Percentiles rank a stretch among this genome's conserved stretches.
phyloP scores from a whole-genome alignment of 73 alveolate genomes.

The Paramecium sexaurelia region DNA sequence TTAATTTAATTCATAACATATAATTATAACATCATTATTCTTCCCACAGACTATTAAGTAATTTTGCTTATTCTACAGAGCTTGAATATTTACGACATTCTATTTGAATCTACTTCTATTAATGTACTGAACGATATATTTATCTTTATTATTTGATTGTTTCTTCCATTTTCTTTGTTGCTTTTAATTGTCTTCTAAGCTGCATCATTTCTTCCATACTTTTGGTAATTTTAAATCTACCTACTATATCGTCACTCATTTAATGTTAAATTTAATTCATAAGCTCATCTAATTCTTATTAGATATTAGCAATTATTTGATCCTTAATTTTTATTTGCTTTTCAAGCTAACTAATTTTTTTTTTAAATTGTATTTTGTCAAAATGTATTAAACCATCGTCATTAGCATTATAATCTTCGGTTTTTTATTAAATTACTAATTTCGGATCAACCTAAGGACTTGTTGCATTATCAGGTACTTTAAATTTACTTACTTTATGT shows the following conservation, averaged over 20 bases:
- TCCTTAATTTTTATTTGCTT: constrained; percentile 15
- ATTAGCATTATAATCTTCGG: neutral
- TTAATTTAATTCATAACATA: no score
- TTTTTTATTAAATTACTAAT: neutral
- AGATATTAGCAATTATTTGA: neutral
- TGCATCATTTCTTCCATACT: constrained; percentile 16
- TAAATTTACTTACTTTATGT: neutral
- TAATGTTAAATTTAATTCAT: neutral
- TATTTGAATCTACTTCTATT: neutral
- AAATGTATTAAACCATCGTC: neutral
- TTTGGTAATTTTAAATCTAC: neutral
- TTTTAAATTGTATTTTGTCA: neutral
- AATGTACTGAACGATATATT: neutral
- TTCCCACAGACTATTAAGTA: neutral
- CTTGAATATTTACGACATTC: neutral
- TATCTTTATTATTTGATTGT: neutral
- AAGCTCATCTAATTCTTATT: constrained; percentile 32
- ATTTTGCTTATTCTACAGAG: neutral
- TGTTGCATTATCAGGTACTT: neutral
- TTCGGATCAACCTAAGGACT: constrained; percentile 21
- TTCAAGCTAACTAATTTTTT: neutral
- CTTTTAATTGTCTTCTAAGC: neutral
- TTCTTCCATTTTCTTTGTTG: neutral
- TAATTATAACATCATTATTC: neutral
- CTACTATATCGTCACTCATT: neutral